Base-by-base conservation (phyloP, 2,329 filamentous ascomycete genomes). In the Aspergillus sp. region DNA sequence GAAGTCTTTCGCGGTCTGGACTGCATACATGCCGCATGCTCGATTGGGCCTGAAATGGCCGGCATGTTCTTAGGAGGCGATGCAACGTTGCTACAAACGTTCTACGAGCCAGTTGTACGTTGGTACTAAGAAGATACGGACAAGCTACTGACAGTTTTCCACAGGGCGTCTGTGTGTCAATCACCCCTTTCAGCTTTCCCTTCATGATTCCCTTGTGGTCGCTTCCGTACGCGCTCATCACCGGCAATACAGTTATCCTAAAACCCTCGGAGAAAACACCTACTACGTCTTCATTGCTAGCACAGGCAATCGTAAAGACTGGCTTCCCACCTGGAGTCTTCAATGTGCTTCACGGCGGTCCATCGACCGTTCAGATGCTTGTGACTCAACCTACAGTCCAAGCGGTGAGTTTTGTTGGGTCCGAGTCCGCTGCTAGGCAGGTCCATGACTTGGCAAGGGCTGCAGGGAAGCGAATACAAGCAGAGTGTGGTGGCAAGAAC, bases 401-500 rank as follows among this genome's bases (percentile, higher is more conserved):
- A 78, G 87, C 87, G 47, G 82, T 89, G 64, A 85, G 81, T 70
- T 89, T 89, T 64, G 86, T 89, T 17, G 87, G 87, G 55, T 84
- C 82, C 73, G 88, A 89, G 78, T 82, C 83, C 67, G 86, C 86
- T 6, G 87, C 86, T 38, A 85, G 88, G 69, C 88, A 89, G 75
- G 88, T 89, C 73, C 88, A 83, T 77, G 78, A 81, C 49, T 83
- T 85, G 49, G 85, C 81, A 6, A 84, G 84, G 7, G 85, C 85
- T 63, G 84, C 87, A 52, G 86, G 86, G 60, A 89, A 89, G 78
- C 84, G 87, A 62, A 84, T 87, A 10, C 87, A 89, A 72, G 86
- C 87, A 66, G 89, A 89, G 74, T 74, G 88, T 57, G 86, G 87
- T 15, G 87, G 86, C 7, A 89, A 89, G 80, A 89, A 89, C 76